phyloP scores from a whole-genome alignment of 192 early-diverging fungal species.

The Podila verticillata region DNA sequence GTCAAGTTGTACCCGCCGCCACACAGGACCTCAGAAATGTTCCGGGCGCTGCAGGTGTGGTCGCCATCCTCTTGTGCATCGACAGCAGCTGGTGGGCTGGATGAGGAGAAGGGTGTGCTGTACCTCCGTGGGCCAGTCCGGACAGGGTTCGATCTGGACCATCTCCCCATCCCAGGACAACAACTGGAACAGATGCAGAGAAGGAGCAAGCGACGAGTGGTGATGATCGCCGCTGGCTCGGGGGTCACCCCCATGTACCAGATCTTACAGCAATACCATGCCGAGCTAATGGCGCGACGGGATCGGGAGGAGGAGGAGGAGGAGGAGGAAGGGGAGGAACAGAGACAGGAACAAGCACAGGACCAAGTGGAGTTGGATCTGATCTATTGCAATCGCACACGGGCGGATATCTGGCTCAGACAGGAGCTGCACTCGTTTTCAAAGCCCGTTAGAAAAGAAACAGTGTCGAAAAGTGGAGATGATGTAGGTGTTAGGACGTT shows the following conservation, averaged over 20 bases:
- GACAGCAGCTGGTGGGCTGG: too few relatives aligned
- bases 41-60: slow-evolving; percentile 9
- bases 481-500: not conserved
- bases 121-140: slow-evolving; percentile 40
- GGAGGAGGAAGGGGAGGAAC: not conserved
- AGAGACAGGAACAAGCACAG: not conserved
- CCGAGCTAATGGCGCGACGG: not conserved
- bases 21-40: slow-evolving; percentile 36
- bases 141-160: slow-evolving; percentile 12
- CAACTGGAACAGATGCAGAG: not conserved
- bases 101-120: not conserved
- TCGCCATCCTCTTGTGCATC: too few relatives aligned
- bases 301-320: not conserved
- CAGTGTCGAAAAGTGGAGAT: not conserved
- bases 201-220: slow-evolving; percentile 4
- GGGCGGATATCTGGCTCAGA: slow-evolving; percentile 35
- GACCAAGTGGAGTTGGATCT: slow-evolving; percentile 14
- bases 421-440: slow-evolving; percentile 19
- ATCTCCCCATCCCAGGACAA: not conserved
- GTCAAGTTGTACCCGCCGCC: slow-evolving; percentile 39
- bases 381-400: slow-evolving; percentile 35
- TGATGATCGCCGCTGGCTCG: slow-evolving; percentile 45
- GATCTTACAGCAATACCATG: slow-evolving; percentile 10
- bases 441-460: not conserved
- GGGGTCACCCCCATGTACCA: slow-evolving; percentile 51